Base-by-base conservation (phyloP, 2,329 filamentous ascomycete species). In the Colletotrichum simmondsii region DNA sequence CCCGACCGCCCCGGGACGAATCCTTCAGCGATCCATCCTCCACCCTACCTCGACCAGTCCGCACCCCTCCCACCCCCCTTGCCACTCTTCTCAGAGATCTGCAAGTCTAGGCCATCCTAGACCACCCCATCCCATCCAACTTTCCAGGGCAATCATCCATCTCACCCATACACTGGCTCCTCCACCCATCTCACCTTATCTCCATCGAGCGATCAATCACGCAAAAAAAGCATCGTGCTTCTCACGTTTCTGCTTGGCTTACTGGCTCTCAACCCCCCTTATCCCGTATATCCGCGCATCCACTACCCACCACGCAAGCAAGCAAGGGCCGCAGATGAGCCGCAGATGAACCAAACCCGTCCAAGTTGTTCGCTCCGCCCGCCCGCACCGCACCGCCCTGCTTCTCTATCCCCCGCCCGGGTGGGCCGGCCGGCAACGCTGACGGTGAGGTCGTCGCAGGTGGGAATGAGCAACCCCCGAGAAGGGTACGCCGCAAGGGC, bases 11-110 rank as follows among this genome's bases (percentile, higher is more conserved):
- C 61, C 61, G 62, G 68, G 57, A 74, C 63, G 24, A 67, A 72
- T 68, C 69, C 68, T 68, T 61, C 52, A 68, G 58, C 69, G 69
- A 71, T 71, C 58, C 65, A 26, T 68, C 59, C 28, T 59, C 37
- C 61, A 53, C 60, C 59, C 42, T 16, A 11, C 60, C 46, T 28
- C 24, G 22, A 32, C 19, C 61, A 49, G 42, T 49, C 46, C 30
- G n/a, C 32, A 62, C 26, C 59, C 24, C 49, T 35, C 46, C 24
- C n/a, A n/a, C n/a, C 59, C 24, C 49, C 46, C 68, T 62, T 62
- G 46, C 65, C 57, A 67, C 57, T 28, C 59, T 14, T 60, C 54
- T 64, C 54, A 54, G 59, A 24, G 69, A 72, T 72, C 69, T 72
- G 53, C 69, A 72, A 53, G 69, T 68, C 69, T 72, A 68, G 69